Percentiles rank a stretch among this genome's conserved stretches.
Evolutionary conservation across 129 eudicot genomes (phyloP).

Genomic region (Heracleum sosnowskyi): DNA sequence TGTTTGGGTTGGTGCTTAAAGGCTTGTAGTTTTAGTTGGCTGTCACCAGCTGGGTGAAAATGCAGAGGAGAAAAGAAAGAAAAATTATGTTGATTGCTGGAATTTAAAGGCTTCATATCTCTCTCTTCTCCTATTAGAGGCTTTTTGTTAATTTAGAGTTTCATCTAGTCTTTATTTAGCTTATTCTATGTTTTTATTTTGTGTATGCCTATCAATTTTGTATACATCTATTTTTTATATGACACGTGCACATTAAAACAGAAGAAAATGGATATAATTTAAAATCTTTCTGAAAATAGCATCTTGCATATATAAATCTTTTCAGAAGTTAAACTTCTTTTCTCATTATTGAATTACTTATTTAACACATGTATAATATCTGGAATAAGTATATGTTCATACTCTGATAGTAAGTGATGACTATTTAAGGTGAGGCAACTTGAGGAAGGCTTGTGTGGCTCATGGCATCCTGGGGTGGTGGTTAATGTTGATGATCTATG

Average conservation of each 20-base stretch:
- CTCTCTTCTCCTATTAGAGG: background rate
- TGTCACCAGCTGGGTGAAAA: background rate
- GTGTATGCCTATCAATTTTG: background rate
- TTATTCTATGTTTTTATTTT: background rate
- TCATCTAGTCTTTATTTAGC: background rate
- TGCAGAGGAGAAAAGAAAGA: background rate
- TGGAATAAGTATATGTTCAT: background rate
- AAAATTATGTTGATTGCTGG: background rate
- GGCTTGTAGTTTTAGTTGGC: background rate
- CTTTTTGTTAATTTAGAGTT: background rate
- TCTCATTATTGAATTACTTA: background rate
- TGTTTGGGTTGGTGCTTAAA: background rate
- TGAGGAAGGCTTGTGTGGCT: conserved; percentile 7
- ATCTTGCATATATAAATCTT: background rate
- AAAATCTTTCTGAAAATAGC: background rate
- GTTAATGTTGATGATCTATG: background rate
- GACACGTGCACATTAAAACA: background rate
- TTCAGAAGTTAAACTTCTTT: background rate
- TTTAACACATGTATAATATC: background rate
- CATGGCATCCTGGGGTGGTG: conserved; percentile 8
- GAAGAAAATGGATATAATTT: background rate
- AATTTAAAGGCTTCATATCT: background rate
- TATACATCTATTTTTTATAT: background rate
- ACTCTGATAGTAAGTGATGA: conserved; percentile 1
- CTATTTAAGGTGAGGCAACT: background rate